These are phyloP conservation scores for Talaromyces verruculosus DNA, from an alignment of 2,329 filamentous ascomycete genomes.

Conservation along the genomic window DNA sequence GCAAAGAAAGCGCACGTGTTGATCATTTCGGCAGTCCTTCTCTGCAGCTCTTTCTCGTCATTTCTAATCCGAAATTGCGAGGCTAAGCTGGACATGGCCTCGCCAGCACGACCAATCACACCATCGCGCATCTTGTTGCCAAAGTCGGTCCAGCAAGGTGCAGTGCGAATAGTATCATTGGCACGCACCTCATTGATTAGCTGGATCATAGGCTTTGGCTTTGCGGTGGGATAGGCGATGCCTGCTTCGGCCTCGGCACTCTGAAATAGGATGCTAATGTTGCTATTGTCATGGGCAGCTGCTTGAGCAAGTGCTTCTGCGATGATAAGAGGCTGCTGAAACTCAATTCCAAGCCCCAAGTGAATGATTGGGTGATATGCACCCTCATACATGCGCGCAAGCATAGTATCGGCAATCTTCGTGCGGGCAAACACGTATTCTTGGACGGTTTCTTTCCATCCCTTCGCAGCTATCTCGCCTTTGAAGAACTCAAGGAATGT, in stretches of 20 bases:
- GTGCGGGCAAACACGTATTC: constrained; percentile 64
- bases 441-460: constrained; percentile 59
- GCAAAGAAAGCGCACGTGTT: constrained; percentile 9
- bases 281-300: constrained; percentile 56
- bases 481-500: constrained; percentile 72
- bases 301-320: constrained; percentile 74
- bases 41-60: not conserved
- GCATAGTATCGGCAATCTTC: constrained; percentile 60
- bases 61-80: constrained; percentile 4
- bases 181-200: not conserved
- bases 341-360: constrained; percentile 76
- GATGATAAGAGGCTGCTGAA: constrained; percentile 60
- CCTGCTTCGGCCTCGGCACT: not conserved
- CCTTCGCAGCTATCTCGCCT: constrained; percentile 59
- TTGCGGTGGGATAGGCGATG: not conserved
- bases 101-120: not conserved
- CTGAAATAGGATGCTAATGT: not conserved
- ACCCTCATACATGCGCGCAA: constrained; percentile 62
- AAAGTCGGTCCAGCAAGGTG: not conserved
- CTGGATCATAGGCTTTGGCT: not conserved
- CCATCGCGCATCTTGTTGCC: not conserved
- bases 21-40: constrained; percentile 17
- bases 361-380: constrained; percentile 73
- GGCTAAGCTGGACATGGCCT: not conserved
- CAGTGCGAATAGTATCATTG: constrained; percentile 3